Evolutionary conservation across 225 moss, liverwort and hornwort species (phyloP), one percentile per base, ranked within the genome.

Genomic region (Sphagnum tenellum): DNA sequence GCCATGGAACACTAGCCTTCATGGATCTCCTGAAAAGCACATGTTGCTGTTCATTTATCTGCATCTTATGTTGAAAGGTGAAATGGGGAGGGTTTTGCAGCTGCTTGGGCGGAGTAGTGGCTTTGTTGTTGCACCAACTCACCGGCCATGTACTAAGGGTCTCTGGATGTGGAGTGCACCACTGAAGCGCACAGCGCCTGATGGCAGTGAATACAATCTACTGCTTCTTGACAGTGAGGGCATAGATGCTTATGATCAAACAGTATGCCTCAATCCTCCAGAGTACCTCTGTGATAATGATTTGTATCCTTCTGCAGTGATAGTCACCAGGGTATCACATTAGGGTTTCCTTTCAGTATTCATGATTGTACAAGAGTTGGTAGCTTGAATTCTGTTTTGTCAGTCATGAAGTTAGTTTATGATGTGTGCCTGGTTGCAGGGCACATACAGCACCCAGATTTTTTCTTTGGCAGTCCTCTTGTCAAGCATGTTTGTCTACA

Each of bases 141-240:
- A 89, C 57, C 76, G 85, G 62, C 89, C 92, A 65, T 93, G 92
- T 65, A 93, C 92, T 2, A 93, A 93, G 71, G 92, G 88, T 2
- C 73, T 89, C 2, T 89, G 92, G 92, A 93, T 93, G 88, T 93
- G 89, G 92, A 93, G 88, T 76, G 65, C 83, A 12, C 89, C 89
- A 53, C 66, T 93, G 49, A 89, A 86, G 76, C 79, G 89, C 57
- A 93, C 76, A 12, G 82, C 88, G 56, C 74, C 89, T 12, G 92
- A 93, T 74, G 92, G 92, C 65, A 89, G 83, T 67, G 81, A 89
- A 69, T 93, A 93, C 52, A 93, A 73, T 64, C 81, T 93, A 47
- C 67, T 93, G 65, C 73, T 93, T 10, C 79, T 89, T 5, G 92
- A 93, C 65, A 93, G 87, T 66, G 92, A 93, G 77, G 92, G 92